These are phyloP conservation scores for Cucumis hystrix DNA, from an alignment of 306 rosid genomes.

Conservation along the genomic window DNA sequence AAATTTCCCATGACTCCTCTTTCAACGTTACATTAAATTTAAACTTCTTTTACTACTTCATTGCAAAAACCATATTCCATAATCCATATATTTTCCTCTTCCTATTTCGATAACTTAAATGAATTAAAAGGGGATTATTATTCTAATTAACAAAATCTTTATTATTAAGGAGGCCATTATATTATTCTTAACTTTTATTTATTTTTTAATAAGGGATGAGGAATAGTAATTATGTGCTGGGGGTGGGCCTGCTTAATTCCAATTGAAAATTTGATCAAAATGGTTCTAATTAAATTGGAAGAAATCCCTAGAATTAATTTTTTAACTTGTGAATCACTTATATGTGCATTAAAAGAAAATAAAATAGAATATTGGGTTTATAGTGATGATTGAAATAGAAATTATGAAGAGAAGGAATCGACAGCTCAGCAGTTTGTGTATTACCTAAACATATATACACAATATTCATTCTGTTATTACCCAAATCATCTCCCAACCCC, in stretches of 20 bases:
- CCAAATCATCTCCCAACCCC: not conserved
- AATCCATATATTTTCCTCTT: too few species aligned
- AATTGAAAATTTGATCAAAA: not conserved
- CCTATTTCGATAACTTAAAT: too few species aligned
- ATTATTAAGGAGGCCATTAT: too few species aligned
- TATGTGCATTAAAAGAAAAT: not conserved
- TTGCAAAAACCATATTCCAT: too few species aligned
- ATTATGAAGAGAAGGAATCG: not conserved
- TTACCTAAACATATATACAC: not conserved
- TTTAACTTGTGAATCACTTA: too few species aligned
- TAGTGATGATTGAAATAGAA: not conserved
- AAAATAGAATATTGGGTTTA: not conserved
- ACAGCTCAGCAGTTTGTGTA: not conserved
- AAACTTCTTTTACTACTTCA: too few species aligned
- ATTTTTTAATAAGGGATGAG: too few species aligned
- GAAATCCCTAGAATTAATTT: not conserved
- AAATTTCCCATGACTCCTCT: not conserved
- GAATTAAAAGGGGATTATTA: too few species aligned
- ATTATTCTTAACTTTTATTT: too few species aligned
- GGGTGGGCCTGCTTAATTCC: not conserved
- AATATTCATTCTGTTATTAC: not conserved
- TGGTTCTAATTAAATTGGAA: not conserved
- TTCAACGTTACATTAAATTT: not conserved
- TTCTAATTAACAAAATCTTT: too few species aligned
- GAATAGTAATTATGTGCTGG: too few species aligned